Conservation (phyloP, 2,329 filamentous ascomycete species). For the Neobulgaria alba region DNA sequence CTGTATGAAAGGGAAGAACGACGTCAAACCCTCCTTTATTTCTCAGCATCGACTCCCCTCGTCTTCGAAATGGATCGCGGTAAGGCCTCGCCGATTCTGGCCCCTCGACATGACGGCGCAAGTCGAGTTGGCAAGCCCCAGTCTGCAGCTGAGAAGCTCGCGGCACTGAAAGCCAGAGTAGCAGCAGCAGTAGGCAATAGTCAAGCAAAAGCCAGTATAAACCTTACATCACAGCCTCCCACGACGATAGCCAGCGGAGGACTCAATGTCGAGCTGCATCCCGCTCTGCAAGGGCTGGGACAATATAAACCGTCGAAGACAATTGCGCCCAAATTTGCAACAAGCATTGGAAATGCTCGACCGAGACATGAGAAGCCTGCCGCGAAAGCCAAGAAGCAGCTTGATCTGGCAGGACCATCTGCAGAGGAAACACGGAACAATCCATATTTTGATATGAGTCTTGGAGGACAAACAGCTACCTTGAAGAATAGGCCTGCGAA, state of each 20-base stretch:
- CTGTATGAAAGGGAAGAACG: too few relatives aligned
- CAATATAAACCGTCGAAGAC: conserved; percentile 37
- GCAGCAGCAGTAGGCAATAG: conserved; percentile 58
- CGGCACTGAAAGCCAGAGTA: conserved; percentile 71
- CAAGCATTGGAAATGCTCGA: conserved; percentile 33
- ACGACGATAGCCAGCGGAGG: conserved; percentile 33
- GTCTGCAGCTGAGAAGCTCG: conserved; percentile 57
- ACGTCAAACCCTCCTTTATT: not conserved
- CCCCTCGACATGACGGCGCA: conserved; percentile 45
- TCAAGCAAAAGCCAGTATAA: conserved; percentile 37
- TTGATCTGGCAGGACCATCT: conserved; percentile 49
- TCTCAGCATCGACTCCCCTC: conserved; percentile 13
- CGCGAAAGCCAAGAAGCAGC: conserved; percentile 39
- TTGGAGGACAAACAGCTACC: conserved; percentile 48
- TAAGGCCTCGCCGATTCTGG: conserved; percentile 41
- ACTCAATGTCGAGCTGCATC: conserved; percentile 39
- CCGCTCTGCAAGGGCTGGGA: conserved; percentile 55
- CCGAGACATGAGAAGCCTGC: conserved; percentile 32
- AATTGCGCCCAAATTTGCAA: conserved; percentile 30
- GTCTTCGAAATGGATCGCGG: conserved; percentile 42
- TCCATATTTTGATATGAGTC: conserved; percentile 71
- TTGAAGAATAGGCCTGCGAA: conserved; percentile 61
- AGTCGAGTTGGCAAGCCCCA: conserved; percentile 48
- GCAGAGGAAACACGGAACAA: conserved; percentile 56
- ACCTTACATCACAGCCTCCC: conserved; percentile 32